A percentile compares a stretch with the other conserved stretches of the same genome.
Evolutionary conservation across 805 yeast species (phyloP).

Genomic region (Naumovozyma dairenensis): DNA sequence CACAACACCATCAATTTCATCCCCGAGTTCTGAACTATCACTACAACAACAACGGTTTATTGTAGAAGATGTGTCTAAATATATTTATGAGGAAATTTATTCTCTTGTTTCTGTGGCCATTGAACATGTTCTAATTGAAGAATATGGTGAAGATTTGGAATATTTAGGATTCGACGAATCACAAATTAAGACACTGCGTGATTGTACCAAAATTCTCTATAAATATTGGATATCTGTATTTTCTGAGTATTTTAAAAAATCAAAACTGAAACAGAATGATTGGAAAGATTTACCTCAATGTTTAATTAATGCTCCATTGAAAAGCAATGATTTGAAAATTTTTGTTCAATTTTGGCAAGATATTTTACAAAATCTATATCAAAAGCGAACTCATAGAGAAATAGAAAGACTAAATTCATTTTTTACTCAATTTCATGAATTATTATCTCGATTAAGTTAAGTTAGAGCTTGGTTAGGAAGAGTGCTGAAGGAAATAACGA

Average conservation of each 20-base stretch:
- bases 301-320: slow-evolving; percentile 24
- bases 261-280: slow-evolving; percentile 13
- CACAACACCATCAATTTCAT: too few species aligned
- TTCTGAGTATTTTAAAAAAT: slow-evolving; percentile 34
- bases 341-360: slow-evolving; percentile 47
- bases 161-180: slow-evolving; percentile 40
- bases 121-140: slow-evolving; percentile 41
- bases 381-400: slow-evolving; percentile 25
- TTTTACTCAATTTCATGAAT: slow-evolving; percentile 28
- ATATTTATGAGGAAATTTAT: slow-evolving; percentile 35
- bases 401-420: slow-evolving; percentile 25
- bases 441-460: too few species aligned
- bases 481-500: too few species aligned
- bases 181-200: slow-evolving; percentile 30
- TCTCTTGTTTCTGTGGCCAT: slow-evolving; percentile 37
- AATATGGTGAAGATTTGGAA: slow-evolving; percentile 46
- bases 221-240: slow-evolving; percentile 52
- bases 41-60: too few species aligned
- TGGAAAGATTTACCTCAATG: slow-evolving; percentile 22
- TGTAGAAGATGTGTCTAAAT: slow-evolving; percentile 2
- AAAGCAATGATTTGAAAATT: slow-evolving; percentile 23
- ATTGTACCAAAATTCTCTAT: slow-evolving; percentile 35
- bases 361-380: slow-evolving; percentile 22
- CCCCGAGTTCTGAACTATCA: too few species aligned
- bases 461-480: too few species aligned